phyloP scores from a whole-genome alignment of 192 early-diverging fungal genomes.

The Paraglomus brasilianum region DNA sequence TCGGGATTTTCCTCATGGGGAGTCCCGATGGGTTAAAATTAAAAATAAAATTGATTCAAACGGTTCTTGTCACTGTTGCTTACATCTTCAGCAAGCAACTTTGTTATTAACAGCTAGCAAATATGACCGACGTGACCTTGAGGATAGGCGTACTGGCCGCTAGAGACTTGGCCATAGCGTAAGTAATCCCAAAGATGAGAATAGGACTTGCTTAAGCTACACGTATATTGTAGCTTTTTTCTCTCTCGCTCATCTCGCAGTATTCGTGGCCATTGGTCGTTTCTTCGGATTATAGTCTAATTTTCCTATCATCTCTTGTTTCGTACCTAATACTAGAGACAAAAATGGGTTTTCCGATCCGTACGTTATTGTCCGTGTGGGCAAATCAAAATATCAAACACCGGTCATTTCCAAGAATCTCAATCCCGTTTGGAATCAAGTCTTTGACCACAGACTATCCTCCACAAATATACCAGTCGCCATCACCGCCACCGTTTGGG shows the following conservation, averaged over 20 bases:
- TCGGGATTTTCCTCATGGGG: no score
- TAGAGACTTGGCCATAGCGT: constrained; percentile 29
- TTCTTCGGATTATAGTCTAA: background rate
- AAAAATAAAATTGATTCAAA: no score
- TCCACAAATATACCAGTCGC: constrained; percentile 35
- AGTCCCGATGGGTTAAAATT: no score
- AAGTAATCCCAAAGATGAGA: background rate
- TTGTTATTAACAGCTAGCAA: no score
- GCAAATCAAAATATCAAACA: constrained; percentile 59
- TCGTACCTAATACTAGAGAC: background rate
- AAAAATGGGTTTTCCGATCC: constrained; percentile 46
- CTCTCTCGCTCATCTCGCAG: background rate
- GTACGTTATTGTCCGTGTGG: constrained; percentile 54
- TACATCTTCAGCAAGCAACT: no score
- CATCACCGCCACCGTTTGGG: constrained; percentile 61
- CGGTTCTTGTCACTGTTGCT: no score
- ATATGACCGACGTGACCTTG: constrained; percentile 2
- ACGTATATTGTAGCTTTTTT: no score
- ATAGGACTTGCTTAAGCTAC: no score
- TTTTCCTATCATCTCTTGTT: constrained; percentile 1
- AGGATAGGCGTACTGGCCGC: constrained; percentile 28
- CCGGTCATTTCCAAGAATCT: constrained; percentile 58
- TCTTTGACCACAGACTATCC: constrained; percentile 55
- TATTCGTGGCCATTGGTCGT: background rate
- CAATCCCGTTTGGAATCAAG: constrained; percentile 65